Evolutionary conservation across 805 yeast genomes (phyloP).

Genomic region (Pichia phayaonensis): DNA sequence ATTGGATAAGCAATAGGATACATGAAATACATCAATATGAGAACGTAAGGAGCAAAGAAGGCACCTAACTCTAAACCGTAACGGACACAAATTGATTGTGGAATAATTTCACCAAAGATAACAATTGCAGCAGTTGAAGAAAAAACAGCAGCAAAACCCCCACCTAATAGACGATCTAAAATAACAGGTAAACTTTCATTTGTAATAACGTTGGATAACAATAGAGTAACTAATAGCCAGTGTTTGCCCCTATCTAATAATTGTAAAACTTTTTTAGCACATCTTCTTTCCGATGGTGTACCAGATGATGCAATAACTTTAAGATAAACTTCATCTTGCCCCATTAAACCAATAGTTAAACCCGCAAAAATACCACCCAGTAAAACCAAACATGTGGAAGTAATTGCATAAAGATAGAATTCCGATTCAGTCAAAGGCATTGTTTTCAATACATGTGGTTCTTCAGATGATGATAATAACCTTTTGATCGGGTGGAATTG

Average conservation of each 20-base stretch:
- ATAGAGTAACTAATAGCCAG: conserved; percentile 88
- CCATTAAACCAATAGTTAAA: conserved; percentile 92
- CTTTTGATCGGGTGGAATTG: conserved; percentile 8
- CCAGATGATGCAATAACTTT: conserved; percentile 90
- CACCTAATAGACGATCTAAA: conserved; percentile 86
- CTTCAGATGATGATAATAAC: neutral
- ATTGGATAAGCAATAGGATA: conserved; percentile 92
- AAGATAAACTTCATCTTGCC: conserved; percentile 92
- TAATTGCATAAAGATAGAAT: conserved; percentile 40
- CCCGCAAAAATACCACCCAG: conserved; percentile 92
- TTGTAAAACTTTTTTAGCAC: conserved; percentile 64
- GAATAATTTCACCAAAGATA: conserved; percentile 92
- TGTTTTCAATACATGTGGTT: neutral
- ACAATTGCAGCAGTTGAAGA: conserved; percentile 90
- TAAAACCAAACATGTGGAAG: conserved; percentile 56
- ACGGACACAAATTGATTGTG: conserved; percentile 88
- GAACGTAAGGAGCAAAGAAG: conserved; percentile 81
- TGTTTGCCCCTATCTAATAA: conserved; percentile 82
- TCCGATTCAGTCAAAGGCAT: conserved; percentile 25
- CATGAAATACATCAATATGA: conserved; percentile 76
- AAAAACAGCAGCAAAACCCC: conserved; percentile 96
- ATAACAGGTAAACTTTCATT: conserved; percentile 94
- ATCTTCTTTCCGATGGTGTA: conserved; percentile 53
- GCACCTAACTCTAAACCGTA: conserved; percentile 92
- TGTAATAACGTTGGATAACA: conserved; percentile 82